phyloP scores from a whole-genome alignment of 108 stramenopile species.

The Schizochytrium sp. region DNA sequence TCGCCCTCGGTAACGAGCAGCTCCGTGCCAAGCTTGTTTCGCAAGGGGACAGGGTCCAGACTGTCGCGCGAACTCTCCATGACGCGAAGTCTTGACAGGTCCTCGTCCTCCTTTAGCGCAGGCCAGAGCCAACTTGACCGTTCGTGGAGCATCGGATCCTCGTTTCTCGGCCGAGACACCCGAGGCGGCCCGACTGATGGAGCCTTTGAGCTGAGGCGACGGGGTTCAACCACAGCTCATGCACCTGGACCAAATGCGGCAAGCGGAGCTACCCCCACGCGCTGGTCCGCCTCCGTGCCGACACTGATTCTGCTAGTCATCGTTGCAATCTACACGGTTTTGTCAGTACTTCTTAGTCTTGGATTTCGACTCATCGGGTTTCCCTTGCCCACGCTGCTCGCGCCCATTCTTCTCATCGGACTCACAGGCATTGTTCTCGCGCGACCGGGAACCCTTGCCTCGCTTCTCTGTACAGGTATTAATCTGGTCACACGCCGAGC shows the following conservation, averaged over 20 bases:
- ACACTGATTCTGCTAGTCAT: neutral
- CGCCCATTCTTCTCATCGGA: neutral
- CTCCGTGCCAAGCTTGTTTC: neutral
- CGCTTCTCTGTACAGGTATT: neutral
- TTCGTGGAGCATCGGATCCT: no score
- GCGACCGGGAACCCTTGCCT: neutral
- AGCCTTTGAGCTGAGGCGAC: no score
- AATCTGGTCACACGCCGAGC: neutral
- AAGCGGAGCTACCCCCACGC: neutral
- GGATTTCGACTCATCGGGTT: neutral
- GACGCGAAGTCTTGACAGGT: neutral
- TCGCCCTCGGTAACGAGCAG: neutral
- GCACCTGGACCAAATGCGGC: neutral
- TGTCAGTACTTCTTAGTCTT: neutral
- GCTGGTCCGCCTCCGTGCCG: neutral
- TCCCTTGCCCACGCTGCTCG: neutral
- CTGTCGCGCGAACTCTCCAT: neutral
- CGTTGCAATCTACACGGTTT: neutral
- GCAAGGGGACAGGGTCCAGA: neutral
- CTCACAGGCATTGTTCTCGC: neutral
- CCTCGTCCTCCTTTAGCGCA: neutral
- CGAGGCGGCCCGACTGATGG: no score
- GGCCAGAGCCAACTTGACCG: no score
- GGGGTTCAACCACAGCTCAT: no score
- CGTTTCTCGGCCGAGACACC: no score